phyloP scores from a whole-genome alignment of 306 rosid species.

The Vigna angularis region DNA sequence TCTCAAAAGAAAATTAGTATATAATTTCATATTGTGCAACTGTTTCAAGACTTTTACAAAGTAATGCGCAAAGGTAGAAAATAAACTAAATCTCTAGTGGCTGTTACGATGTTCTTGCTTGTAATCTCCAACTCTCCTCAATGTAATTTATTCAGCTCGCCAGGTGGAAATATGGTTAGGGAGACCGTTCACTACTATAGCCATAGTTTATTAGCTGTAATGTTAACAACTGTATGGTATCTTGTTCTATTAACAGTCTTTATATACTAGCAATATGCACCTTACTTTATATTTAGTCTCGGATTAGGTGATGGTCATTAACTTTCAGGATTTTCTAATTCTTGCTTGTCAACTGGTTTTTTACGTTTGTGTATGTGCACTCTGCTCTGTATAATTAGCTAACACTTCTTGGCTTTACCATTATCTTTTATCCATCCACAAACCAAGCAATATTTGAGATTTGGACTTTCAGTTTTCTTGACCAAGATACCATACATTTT shows the following conservation, averaged over 20 bases:
- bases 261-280: neutral
- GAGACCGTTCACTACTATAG: neutral
- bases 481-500: slow-evolving; percentile 33
- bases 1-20: slow-evolving; percentile 4
- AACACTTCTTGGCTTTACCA: neutral
- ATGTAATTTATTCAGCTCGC: slow-evolving; percentile 24
- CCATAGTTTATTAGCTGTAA: neutral
- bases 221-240: slow-evolving; percentile 4
- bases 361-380: neutral
- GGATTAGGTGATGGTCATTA: slow-evolving; percentile 15
- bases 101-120: neutral
- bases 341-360: neutral
- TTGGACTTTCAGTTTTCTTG: slow-evolving; percentile 33
- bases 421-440: slow-evolving; percentile 15
- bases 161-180: slow-evolving; percentile 20
- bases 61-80: neutral
- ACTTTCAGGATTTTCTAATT: no score
- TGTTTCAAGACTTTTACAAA: slow-evolving; percentile 23
- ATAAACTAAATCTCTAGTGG: neutral
- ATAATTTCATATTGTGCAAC: neutral
- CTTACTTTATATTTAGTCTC: slow-evolving; percentile 13
- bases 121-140: slow-evolving; percentile 28
- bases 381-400: neutral
- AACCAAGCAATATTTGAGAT: slow-evolving; percentile 35
- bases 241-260: slow-evolving; percentile 41